Conservation (phyloP, 1,284 basidiomycete species). For the Cutaneotrichosporon sp. region DNA sequence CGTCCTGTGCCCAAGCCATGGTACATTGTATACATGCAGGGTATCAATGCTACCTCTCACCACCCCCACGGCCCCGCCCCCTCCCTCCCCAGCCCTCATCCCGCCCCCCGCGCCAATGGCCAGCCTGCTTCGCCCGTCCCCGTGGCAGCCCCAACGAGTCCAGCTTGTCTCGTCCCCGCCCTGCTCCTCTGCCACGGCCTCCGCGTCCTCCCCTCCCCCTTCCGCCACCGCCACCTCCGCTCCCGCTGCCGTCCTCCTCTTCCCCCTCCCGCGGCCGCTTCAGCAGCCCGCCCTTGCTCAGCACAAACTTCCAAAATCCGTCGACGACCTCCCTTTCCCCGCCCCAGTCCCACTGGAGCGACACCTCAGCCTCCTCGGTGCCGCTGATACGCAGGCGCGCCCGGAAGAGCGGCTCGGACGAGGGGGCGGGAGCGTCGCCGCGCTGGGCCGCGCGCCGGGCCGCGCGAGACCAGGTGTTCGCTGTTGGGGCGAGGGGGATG, state of each 20-base stretch:
- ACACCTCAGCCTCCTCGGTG: conserved; percentile 38
- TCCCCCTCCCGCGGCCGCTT: conserved; percentile 19
- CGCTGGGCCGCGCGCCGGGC: conserved; percentile 56
- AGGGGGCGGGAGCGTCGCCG: conserved; percentile 41
- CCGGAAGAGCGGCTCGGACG: conserved; percentile 36
- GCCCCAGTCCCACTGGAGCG: conserved; percentile 67
- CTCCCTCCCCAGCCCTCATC: background rate
- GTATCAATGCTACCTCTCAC: no score
- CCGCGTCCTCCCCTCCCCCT: background rate
- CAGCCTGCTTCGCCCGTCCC: background rate
- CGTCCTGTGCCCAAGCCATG: no score
- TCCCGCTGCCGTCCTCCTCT: background rate
- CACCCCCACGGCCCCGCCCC: no score
- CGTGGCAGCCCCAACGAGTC: background rate
- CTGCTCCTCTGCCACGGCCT: background rate
- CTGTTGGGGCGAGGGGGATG: conserved; percentile 56
- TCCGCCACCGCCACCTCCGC: background rate
- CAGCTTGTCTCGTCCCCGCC: background rate
- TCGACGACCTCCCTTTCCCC: conserved; percentile 64
- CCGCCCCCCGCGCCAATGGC: conserved; percentile 2
- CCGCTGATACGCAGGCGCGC: conserved; percentile 25
- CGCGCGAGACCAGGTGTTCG: conserved; percentile 73
- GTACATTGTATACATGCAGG: no score
- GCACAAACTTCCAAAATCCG: conserved; percentile 66
- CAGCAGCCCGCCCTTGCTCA: conserved; percentile 51